Evolutionary conservation across 1,284 basidiomycete species (phyloP).

Genomic region (Hortiboletus rubellus): DNA sequence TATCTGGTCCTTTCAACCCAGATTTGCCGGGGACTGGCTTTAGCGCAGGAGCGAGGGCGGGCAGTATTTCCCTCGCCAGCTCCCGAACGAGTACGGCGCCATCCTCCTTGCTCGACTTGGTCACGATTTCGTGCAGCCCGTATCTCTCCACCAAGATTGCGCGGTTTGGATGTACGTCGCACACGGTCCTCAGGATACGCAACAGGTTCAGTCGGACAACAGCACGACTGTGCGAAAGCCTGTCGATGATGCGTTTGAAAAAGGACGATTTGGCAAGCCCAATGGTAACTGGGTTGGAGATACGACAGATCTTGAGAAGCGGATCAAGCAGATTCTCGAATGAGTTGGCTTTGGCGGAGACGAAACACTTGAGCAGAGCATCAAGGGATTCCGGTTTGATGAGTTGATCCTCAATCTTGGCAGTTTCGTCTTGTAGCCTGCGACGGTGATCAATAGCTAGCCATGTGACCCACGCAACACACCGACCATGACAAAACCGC

Average conservation of each 20-base stretch:
- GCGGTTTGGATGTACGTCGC: conserved; percentile 88
- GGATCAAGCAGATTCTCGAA: conserved; percentile 96
- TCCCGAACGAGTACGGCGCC: conserved; percentile 89
- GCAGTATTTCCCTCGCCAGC: conserved; percentile 79
- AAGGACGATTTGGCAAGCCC: conserved; percentile 81
- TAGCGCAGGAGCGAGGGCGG: conserved; percentile 66
- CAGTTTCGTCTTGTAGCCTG: conserved; percentile 93
- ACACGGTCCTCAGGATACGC: conserved; percentile 81
- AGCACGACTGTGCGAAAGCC: conserved; percentile 79
- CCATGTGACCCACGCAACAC: background rate
- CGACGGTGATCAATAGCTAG: conserved; percentile 4
- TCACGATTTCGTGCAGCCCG: conserved; percentile 76
- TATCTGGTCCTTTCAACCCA: conserved; percentile 37
- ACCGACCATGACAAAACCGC: conserved; percentile 86
- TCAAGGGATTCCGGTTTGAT: conserved; percentile 71
- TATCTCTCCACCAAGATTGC: conserved; percentile 78
- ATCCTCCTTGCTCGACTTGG: conserved; percentile 77
- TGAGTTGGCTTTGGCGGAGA: conserved; percentile 84
- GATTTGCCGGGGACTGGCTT: conserved; percentile 46
- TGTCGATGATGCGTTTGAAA: conserved; percentile 84
- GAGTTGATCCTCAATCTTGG: conserved; percentile 88
- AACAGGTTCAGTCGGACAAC: conserved; percentile 90
- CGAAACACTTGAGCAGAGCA: conserved; percentile 80
- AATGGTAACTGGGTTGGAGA: conserved; percentile 75
- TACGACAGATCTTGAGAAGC: conserved; percentile 84